Percentiles rank a stretch among this genome's conserved stretches.
Evolutionary conservation across 306 rosid species (phyloP).

Genomic region (Cicer arietinum): DNA sequence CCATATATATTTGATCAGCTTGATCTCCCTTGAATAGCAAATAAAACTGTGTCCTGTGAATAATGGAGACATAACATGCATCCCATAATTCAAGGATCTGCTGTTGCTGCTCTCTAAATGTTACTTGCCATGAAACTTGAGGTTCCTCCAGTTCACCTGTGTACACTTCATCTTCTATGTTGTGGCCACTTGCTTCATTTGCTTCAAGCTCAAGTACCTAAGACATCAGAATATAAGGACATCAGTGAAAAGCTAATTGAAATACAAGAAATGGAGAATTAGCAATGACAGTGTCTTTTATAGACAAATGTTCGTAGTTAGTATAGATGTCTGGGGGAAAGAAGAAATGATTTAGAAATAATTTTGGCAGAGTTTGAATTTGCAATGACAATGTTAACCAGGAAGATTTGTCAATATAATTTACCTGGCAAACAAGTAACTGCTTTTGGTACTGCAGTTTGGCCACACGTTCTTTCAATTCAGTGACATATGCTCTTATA

Average conservation of each 20-base stretch:
- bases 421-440: conserved; percentile 94
- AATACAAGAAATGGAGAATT: conserved; percentile 20
- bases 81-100: conserved; percentile 94
- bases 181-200: conserved; percentile 88
- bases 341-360: too few species aligned
- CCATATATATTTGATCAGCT: conserved; percentile 95
- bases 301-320: too few species aligned
- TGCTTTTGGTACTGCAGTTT: conserved; percentile 98
- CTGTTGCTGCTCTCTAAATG: conserved; percentile 82
- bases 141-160: conserved; percentile 61
- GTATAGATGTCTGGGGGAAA: too few species aligned
- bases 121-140: conserved; percentile 81
- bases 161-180: conserved; percentile 69
- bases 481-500: conserved; percentile 95
- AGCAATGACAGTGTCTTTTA: background rate
- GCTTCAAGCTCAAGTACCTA: conserved; percentile 99
- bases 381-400: background rate
- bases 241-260: conserved; percentile 10
- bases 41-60: conserved; percentile 95
- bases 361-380: background rate
- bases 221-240: conserved; percentile 26
- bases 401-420: conserved; percentile 3
- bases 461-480: conserved; percentile 98
- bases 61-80: conserved; percentile 85
- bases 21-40: conserved; percentile 92